Percentiles rank a stretch among this genome's conserved stretches.
Evolutionary conservation across 306 rosid species (phyloP).

Genomic region (Crataegus laevigata): DNA sequence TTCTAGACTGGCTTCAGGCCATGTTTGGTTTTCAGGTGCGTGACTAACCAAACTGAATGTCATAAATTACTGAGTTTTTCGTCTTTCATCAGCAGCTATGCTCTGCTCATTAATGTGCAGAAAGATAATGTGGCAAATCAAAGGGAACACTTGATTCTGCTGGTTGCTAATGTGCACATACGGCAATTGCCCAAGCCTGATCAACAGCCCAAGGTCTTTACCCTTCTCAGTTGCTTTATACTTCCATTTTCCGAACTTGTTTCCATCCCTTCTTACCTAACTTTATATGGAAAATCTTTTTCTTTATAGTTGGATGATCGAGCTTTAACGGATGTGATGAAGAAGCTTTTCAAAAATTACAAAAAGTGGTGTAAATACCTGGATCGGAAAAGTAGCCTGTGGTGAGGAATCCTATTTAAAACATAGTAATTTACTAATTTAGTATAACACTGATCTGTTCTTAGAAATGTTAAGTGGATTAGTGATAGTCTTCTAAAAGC

Average conservation of each 20-base stretch:
- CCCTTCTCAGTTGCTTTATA: conserved; percentile 9
- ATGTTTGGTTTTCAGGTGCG: conserved; percentile 95
- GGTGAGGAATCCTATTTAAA: conserved; percentile 48
- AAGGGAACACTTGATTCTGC: conserved; percentile 94
- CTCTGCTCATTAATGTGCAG: conserved; percentile 42
- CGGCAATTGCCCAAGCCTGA: conserved; percentile 59
- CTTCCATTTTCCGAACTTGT: conserved; percentile 11
- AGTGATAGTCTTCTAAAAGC: background rate
- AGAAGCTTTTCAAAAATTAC: conserved; percentile 87
- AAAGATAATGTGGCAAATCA: conserved; percentile 83
- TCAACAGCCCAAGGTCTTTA: conserved; percentile 66
- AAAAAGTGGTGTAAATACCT: conserved; percentile 91
- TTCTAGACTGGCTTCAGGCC: conserved; percentile 91
- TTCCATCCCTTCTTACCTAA: conserved; percentile 4
- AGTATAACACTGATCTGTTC: background rate
- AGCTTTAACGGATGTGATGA: conserved; percentile 80
- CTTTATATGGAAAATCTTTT: background rate
- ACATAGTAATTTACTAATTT: background rate
- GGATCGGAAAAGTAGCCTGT: conserved; percentile 97
- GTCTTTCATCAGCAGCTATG: conserved; percentile 7
- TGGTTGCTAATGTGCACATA: conserved; percentile 88
- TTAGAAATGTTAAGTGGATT: background rate
- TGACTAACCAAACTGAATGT: conserved; percentile 10
- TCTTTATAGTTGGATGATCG: conserved; percentile 68
- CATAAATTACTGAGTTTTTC: conserved; percentile 13